Percentiles rank a stretch among this genome's conserved stretches.
These are phyloP conservation scores for Eragrostis nindensis DNA, from an alignment of 176 grass and related monocot species.

Conservation along the genomic window DNA sequence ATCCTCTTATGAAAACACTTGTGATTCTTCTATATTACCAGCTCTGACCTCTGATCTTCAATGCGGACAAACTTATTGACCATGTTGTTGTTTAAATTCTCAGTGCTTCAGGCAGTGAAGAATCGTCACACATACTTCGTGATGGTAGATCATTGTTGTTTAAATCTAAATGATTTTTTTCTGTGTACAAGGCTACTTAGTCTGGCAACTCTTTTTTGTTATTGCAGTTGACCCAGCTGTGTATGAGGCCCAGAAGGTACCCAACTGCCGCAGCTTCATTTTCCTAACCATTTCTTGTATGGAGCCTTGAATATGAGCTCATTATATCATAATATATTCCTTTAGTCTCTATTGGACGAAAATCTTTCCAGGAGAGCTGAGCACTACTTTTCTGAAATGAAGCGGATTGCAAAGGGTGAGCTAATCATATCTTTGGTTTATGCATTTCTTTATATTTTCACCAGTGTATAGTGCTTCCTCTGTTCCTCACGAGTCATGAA, in stretches of 20 bases:
- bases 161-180: slow-evolving; percentile 13
- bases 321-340: slow-evolving; percentile 16
- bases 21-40: not conserved
- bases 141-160: slow-evolving; percentile 53
- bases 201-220: slow-evolving; percentile 22
- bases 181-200: not conserved
- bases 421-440: not conserved
- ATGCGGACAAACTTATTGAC: slow-evolving; percentile 8
- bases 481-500: not conserved
- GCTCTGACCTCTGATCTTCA: slow-evolving; percentile 1
- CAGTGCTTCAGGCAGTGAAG: slow-evolving; percentile 54
- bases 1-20: slow-evolving; percentile 8
- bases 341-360: slow-evolving; percentile 61
- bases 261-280: slow-evolving; percentile 6
- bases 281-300: not conserved
- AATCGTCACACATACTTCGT: slow-evolving; percentile 51
- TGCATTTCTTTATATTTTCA: slow-evolving; percentile 4
- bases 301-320: not conserved
- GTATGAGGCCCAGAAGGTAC: slow-evolving; percentile 73
- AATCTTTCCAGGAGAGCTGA: slow-evolving; percentile 82
- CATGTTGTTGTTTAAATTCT: slow-evolving; percentile 41
- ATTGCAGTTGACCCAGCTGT: slow-evolving; percentile 64
- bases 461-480: not conserved
- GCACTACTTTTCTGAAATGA: slow-evolving; percentile 92
- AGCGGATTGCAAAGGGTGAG: slow-evolving; percentile 78